A percentile compares a stretch with the other conserved stretches of the same genome.
Conservation (phyloP, 2,329 filamentous ascomycete species). For the Alternaria panax region DNA sequence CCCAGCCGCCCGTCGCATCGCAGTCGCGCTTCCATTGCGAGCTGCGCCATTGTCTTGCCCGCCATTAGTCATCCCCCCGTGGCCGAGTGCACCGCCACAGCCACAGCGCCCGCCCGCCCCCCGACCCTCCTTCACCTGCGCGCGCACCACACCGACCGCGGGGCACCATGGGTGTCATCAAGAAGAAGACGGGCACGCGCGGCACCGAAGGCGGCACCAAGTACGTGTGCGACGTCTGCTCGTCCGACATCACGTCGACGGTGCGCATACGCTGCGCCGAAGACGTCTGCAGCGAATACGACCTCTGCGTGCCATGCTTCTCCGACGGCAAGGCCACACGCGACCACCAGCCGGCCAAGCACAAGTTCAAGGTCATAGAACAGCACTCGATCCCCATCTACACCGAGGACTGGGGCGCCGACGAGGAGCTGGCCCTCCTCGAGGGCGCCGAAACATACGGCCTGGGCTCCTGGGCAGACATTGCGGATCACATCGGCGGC, state of each 20-base stretch:
- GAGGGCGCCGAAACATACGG: slow-evolving; percentile 97
- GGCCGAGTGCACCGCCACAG: slow-evolving; percentile 36
- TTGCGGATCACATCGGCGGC: slow-evolving; percentile 96
- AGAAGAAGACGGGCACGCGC: slow-evolving; percentile 88
- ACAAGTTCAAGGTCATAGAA: slow-evolving; percentile 93
- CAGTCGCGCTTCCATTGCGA: not conserved
- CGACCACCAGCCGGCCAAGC: slow-evolving; percentile 84
- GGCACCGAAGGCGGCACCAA: slow-evolving; percentile 80
- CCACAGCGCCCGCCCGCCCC: slow-evolving; percentile 20
- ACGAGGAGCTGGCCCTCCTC: slow-evolving; percentile 91
- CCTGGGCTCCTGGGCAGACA: slow-evolving; percentile 95
- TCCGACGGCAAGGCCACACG: slow-evolving; percentile 80
- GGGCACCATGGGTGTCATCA: slow-evolving; percentile 83
- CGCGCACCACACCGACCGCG: slow-evolving; percentile 17
- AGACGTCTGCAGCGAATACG: slow-evolving; percentile 85
- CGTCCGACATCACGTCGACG: slow-evolving; percentile 94
- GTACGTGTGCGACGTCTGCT: slow-evolving; percentile 97
- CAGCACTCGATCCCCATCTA: slow-evolving; percentile 99
- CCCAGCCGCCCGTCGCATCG: not conserved
- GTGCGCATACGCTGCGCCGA: slow-evolving; percentile 90
- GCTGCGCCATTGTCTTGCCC: not conserved
- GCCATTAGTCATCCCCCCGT: slow-evolving; percentile 5
- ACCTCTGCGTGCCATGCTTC: slow-evolving; percentile 96
- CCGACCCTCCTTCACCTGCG: slow-evolving; percentile 8
- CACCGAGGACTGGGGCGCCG: slow-evolving; percentile 91